phyloP scores from a whole-genome alignment of 805 yeast genomes.

The Suhomyces prunicola region DNA sequence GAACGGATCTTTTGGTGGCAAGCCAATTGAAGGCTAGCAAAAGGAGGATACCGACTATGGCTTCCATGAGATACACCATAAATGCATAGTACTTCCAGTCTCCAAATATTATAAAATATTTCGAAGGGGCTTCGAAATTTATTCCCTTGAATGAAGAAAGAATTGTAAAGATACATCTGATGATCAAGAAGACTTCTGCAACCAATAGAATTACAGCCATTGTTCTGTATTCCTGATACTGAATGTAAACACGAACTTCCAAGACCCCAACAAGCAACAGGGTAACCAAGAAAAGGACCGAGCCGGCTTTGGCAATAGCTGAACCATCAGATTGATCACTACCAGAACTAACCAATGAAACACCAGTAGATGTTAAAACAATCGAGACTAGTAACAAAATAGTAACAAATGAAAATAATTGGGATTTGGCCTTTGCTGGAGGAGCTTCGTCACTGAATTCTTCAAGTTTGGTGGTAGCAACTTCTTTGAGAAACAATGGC shows the following conservation, averaged over 20 bases:
- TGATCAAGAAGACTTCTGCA: neutral
- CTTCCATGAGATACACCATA: slow-evolving; percentile 7
- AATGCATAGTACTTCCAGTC: slow-evolving; percentile 10
- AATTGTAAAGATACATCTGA: slow-evolving; percentile 6
- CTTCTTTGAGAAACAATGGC: neutral
- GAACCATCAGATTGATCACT: neutral
- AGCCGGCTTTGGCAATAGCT: neutral
- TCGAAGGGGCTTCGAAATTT: slow-evolving; percentile 2
- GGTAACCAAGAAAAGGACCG: slow-evolving; percentile 4
- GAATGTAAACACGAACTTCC: neutral
- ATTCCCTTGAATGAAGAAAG: slow-evolving; percentile 3
- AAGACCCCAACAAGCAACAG: neutral
- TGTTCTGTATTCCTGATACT: neutral
- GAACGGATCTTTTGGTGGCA: neutral
- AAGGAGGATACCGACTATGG: neutral
- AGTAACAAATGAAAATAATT: slow-evolving; percentile 1
- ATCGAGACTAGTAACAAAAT: slow-evolving; percentile 3
- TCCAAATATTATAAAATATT: slow-evolving; percentile 5
- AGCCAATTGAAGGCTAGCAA: slow-evolving; percentile 7
- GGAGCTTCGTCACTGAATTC: neutral
- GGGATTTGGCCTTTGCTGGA: neutral
- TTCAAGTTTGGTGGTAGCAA: neutral
- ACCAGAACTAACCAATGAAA: neutral
- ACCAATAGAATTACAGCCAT: neutral
- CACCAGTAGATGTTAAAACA: slow-evolving; percentile 3